Evolutionary conservation across 2,329 filamentous ascomycete genomes (phyloP), one percentile per base, ranked within the genome.

Genomic region (Neoascochyta sp.): DNA sequence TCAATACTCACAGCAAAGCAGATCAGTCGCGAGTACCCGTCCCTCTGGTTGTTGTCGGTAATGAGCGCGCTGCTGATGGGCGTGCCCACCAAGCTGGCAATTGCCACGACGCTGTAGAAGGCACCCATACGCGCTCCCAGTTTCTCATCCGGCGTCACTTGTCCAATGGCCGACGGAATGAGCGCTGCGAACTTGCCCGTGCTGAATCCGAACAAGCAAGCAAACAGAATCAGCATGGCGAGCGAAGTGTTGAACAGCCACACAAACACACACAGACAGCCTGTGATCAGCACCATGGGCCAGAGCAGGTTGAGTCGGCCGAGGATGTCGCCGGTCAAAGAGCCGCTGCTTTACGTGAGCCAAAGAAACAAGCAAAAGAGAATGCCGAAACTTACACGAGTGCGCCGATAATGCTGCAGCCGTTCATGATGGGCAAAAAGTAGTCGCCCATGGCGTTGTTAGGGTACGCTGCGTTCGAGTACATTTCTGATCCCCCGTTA

Each of bases 101-200:
- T 63, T 1, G 76, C 71, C 33, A 79, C 68, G 25, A 80, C 56
- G 10, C 76, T 72, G 52, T 83, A 84, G 15, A 77, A 69, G 0
- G 74, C 71, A 1, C 85, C 85, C 2, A 73, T 78, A 5, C 83
- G 70, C 2, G 80, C 73, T 9, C 84, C 85, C 18, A 88, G 80
- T 54, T 85, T 72, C 12, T 75, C 68, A 20, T 86, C 73, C 24
- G 84, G 80, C 2, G 76, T 80, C 39, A 87, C 82, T 49, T 87
- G 81, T 2, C 80, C 81, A 13, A 88, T 67, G 9, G 83, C 65
- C 0, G 80, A 73, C 0, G 83, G 79, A 0, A 69, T 68, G 11
- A 86, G 64, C 0, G 75, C 75, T 19, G 83, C 74, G 46, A 80
- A 83, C 3, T 76, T 75, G 9, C 83, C 83, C 0, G 76, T 80